Conservation (phyloP, 2,329 filamentous ascomycete genomes). For the Alternaria brassicae region DNA sequence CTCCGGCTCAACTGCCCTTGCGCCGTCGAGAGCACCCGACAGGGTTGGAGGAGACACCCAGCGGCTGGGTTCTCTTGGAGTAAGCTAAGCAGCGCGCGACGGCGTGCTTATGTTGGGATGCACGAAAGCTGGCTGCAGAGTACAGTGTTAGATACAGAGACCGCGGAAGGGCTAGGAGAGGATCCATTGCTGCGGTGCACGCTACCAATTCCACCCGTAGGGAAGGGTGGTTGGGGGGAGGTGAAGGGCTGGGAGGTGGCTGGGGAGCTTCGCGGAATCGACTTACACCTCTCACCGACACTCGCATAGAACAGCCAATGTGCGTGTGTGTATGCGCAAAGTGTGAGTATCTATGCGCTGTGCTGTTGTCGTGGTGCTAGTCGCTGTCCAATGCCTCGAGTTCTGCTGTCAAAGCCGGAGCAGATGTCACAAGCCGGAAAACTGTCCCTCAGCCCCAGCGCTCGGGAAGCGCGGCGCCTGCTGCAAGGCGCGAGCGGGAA, state of each 20-base stretch:
- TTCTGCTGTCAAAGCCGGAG: conserved; percentile 20
- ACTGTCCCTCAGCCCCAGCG: conserved; percentile 24
- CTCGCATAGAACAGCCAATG: conserved; percentile 14
- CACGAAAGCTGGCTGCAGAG: conserved; percentile 29
- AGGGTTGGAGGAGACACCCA: conserved; percentile 24
- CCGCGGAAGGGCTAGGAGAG: conserved; percentile 29
- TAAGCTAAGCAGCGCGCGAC: conserved; percentile 18
- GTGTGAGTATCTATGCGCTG: conserved; percentile 18
- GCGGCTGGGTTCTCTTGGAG: conserved; percentile 24
- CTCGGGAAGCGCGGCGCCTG: conserved; percentile 23
- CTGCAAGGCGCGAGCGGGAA: conserved; percentile 15
- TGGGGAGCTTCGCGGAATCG: conserved; percentile 19
- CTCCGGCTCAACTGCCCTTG: conserved; percentile 24
- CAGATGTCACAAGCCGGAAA: conserved; percentile 26
- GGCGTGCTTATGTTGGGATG: conserved; percentile 28
- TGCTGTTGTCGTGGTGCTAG: conserved; percentile 16
- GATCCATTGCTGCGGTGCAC: conserved; percentile 32
- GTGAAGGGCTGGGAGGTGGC: conserved; percentile 30
- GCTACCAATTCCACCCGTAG: conserved; percentile 15
- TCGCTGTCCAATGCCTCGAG: conserved; percentile 18
- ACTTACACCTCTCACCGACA: conserved; percentile 28
- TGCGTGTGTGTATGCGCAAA: conserved; percentile 21
- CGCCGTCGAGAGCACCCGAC: conserved; percentile 31
- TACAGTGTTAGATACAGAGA: conserved; percentile 31
- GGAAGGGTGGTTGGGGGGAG: conserved; percentile 11